Evolutionary conservation across 2,329 filamentous ascomycete genomes (phyloP).

Genomic region (Aureobasidium sp.): DNA sequence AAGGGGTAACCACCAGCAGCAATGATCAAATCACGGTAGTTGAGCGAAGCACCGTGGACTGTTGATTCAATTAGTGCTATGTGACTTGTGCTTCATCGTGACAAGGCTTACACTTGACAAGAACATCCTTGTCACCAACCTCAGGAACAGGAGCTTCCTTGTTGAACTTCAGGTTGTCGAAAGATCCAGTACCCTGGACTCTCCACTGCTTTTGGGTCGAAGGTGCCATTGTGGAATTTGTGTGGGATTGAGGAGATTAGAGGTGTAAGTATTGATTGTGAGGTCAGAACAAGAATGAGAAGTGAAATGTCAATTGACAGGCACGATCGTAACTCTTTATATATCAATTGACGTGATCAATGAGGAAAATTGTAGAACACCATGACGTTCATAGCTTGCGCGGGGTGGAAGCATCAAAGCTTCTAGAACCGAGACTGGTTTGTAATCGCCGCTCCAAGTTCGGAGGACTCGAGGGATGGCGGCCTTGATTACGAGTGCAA

Average conservation of each 20-base stretch:
- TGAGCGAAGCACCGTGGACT: constrained; percentile 41
- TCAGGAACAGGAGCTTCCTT: constrained; percentile 46
- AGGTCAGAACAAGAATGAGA: neutral
- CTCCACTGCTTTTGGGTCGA: constrained; percentile 49
- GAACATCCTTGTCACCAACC: constrained; percentile 60
- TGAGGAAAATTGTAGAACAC: constrained; percentile 2
- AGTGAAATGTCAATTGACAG: neutral
- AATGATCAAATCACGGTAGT: constrained; percentile 43
- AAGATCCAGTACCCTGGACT: constrained; percentile 45
- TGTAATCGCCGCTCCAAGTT: constrained; percentile 9
- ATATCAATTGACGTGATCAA: neutral
- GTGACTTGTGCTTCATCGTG: neutral
- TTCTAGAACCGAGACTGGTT: constrained; percentile 8
- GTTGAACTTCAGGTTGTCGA: constrained; percentile 53
- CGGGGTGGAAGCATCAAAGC: constrained; percentile 7
- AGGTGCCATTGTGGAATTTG: constrained; percentile 28
- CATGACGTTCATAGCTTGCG: constrained; percentile 8
- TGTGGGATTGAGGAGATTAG: neutral
- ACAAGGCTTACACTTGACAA: constrained; percentile 49
- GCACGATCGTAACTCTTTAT: neutral
- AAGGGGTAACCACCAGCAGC: constrained; percentile 39
- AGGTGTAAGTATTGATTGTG: neutral
- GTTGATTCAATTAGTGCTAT: constrained; percentile 9
- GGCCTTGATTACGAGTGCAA: constrained; percentile 5
- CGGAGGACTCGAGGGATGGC: neutral